Conservation (phyloP, 805 yeast genomes). For the Ogataea polymorpha region DNA sequence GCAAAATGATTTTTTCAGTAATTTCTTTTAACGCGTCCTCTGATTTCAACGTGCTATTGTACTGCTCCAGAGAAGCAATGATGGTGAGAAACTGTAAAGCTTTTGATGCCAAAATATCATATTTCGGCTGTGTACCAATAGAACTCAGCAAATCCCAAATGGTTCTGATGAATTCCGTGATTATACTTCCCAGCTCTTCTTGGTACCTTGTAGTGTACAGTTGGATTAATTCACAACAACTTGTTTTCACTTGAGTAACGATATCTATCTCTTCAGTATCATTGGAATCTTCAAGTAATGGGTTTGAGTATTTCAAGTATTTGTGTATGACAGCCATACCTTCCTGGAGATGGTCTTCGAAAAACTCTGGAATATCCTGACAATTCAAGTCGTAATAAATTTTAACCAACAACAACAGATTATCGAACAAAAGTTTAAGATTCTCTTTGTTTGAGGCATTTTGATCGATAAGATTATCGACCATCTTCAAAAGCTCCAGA, state of each 20-base stretch:
- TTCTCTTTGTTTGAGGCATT: conserved; percentile 45
- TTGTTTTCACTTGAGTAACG: conserved; percentile 69
- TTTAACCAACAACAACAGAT: conserved; percentile 67
- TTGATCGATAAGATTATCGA: conserved; percentile 60
- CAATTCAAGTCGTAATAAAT: conserved; percentile 92
- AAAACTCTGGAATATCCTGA: conserved; percentile 97
- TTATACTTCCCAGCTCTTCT: conserved; percentile 80
- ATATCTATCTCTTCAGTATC: conserved; percentile 70
- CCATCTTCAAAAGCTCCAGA: conserved; percentile 59
- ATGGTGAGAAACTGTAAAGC: conserved; percentile 80
- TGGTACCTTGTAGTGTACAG: conserved; percentile 88
- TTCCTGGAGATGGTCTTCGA: conserved; percentile 78
- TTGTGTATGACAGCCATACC: conserved; percentile 84
- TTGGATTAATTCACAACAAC: conserved; percentile 80
- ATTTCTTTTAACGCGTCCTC: conserved; percentile 68
- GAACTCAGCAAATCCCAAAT: conserved; percentile 74
- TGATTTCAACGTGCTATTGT: conserved; percentile 57
- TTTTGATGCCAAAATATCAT: conserved; percentile 79
- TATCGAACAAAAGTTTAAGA: conserved; percentile 61
- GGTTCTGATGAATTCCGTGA: conserved; percentile 74
- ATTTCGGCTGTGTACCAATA: conserved; percentile 68
- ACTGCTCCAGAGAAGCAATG: conserved; percentile 67
- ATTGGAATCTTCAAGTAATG: conserved; percentile 51
- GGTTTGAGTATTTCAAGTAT: conserved; percentile 62
- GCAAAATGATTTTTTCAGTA: conserved; percentile 79